Conservation (phyloP, 441 rosid species). For the Dalechampia spathulata region DNA sequence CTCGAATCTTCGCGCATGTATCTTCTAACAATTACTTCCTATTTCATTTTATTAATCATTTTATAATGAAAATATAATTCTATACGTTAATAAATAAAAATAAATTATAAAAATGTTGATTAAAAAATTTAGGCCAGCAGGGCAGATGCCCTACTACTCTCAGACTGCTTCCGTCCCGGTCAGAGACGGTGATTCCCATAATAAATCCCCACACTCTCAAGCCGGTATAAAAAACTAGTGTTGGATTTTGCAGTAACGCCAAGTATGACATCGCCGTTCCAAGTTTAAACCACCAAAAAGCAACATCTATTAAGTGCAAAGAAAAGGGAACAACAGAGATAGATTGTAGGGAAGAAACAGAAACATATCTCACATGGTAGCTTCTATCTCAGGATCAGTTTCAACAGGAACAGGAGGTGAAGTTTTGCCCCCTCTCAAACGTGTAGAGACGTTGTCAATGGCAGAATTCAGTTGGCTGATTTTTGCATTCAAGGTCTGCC, state of each 20-base stretch:
- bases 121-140: no score
- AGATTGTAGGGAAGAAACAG: not conserved
- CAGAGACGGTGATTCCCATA: not conserved
- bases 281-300: conserved; percentile 5
- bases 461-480: conserved; percentile 85
- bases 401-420: conserved; percentile 31
- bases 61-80: no score
- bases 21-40: no score
- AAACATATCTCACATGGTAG: conserved; percentile 33
- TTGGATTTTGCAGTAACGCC: not conserved
- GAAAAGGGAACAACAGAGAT: not conserved
- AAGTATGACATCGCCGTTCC: not conserved
- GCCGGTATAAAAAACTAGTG: not conserved
- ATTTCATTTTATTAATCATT: no score
- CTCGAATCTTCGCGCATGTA: no score
- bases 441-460: conserved; percentile 83
- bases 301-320: not conserved
- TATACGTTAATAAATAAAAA: no score
- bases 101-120: no score
- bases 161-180: no score
- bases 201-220: not conserved
- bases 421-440: conserved; percentile 65
- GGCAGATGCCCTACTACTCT: no score
- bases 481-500: conserved; percentile 77
- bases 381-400: conserved; percentile 68